phyloP scores from a whole-genome alignment of 306 rosid species.

The Vigna trinervia region DNA sequence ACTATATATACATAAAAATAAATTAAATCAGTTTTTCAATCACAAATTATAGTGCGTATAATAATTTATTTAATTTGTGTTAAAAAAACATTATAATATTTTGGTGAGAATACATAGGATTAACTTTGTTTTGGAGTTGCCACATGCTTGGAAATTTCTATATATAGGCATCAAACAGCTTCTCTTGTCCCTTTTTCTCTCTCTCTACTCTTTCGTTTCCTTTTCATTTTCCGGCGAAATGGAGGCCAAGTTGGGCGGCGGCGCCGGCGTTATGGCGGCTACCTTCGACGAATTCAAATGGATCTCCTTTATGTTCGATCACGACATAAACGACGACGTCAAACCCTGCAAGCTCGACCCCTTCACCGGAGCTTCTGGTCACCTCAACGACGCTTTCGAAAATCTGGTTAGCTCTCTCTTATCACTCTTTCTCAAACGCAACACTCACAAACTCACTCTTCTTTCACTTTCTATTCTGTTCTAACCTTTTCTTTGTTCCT shows the following conservation, averaged over 20 bases:
- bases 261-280: neutral
- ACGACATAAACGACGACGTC: slow-evolving; percentile 21
- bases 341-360: slow-evolving; percentile 50
- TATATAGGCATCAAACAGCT: slow-evolving; percentile 47
- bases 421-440: slow-evolving; percentile 31
- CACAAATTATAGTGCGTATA: too few species aligned
- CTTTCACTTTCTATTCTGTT: neutral
- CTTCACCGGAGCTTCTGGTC: slow-evolving; percentile 45
- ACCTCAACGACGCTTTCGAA: slow-evolving; percentile 42
- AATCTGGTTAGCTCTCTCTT: slow-evolving; percentile 63
- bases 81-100: too few species aligned
- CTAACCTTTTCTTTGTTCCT: neutral
- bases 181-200: slow-evolving; percentile 48
- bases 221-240: slow-evolving; percentile 44
- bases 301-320: slow-evolving; percentile 51
- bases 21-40: too few species aligned
- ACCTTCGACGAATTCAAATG: slow-evolving; percentile 51
- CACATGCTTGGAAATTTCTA: slow-evolving; percentile 30
- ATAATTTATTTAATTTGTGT: too few species aligned
- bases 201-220: slow-evolving; percentile 22
- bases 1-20: neutral
- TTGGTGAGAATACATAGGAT: too few species aligned
- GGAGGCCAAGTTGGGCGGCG: slow-evolving; percentile 47
- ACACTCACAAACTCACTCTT: neutral
- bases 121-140: neutral